phyloP scores from a whole-genome alignment of 345 rosid genomes.

The Hypericum perforatum region DNA sequence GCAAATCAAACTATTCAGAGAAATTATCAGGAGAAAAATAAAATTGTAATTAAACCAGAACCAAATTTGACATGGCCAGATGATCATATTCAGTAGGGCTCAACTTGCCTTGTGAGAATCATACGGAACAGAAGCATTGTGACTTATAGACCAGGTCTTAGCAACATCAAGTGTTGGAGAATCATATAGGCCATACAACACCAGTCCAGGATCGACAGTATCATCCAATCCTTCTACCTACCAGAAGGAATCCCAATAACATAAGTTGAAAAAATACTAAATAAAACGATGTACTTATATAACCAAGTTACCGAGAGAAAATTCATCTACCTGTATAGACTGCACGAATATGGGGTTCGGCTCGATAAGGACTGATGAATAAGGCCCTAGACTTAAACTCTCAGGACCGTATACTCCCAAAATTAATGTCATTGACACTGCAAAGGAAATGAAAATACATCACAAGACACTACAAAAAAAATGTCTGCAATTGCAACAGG shows the following conservation, averaged over 20 bases:
- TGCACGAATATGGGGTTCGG: constrained; percentile 40
- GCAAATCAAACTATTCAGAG: background rate
- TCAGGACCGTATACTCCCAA: constrained; percentile 40
- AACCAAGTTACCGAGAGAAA: background rate
- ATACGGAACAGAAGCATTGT: constrained; percentile 20
- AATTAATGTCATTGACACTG: constrained; percentile 49
- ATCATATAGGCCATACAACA: constrained; percentile 34
- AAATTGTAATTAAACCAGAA: background rate
- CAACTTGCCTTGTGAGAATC: constrained; percentile 35
- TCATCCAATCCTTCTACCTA: constrained; percentile 29
- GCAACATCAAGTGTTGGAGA: constrained; percentile 35
- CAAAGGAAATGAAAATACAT: constrained; percentile 6
- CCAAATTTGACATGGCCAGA: background rate
- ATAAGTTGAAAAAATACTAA: background rate
- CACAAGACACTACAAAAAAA: background rate
- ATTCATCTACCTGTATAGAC: constrained; percentile 31
- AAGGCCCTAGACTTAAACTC: constrained; percentile 32
- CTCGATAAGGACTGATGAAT: constrained; percentile 33
- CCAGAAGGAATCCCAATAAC: constrained; percentile 5
- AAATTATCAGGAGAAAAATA: background rate
- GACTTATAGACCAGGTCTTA: constrained; percentile 34
- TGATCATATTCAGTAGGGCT: background rate
- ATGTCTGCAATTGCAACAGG: background rate
- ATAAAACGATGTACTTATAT: background rate
- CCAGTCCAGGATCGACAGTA: constrained; percentile 21